Evolutionary conservation across 208 protist species (phyloP), one percentile per base, ranked within the genome.

Genomic region (Crithidia sp.): DNA sequence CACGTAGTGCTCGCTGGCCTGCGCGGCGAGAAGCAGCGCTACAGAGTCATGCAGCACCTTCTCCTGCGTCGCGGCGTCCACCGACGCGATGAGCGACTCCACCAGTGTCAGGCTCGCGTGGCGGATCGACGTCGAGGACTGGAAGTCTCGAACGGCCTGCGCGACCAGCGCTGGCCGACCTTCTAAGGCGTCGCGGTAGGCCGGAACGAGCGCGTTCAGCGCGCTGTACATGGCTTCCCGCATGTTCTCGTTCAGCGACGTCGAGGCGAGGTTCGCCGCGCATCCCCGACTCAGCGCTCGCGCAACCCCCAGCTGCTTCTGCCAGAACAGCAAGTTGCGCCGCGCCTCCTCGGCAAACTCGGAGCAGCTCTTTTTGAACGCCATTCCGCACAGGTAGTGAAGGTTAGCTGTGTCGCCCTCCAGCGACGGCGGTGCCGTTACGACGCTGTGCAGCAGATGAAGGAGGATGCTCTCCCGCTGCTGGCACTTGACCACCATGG

Each of bases 351-450:
- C 78, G 2, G 78, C 76, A 52, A 92, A 74, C 37, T 79, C 75
- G 28, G 79, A 40, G 37, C 76, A 83, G 57, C 75, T 72, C 36
- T 78, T 73, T 53, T 82, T 87, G 44, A 92, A 74, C 14, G 84
- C 76, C 77, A 87, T 79, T 6, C 74, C 68, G 44, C 78, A 74
- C 53, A 85, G 81, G 53, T 89, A 84, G 12, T 67, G 72, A 66
- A 83, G 52, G 40, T 86, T 78, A 14, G 36, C 73, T 39, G 44
- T 54, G 59, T 86, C 72, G 52, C 50, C 58, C 17, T 76, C 61
- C 37, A 76, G 57, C 16, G 62, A 56, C 13, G 54, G 53, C 5
- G 59, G 62, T 17, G 59, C 59, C 13, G 57, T 41, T 10, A 82
- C 79, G 12, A 79, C 60, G 47, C 17, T 59, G 1, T 36, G 54